Conservation (phyloP, 108 stramenopile species). For the Hondaea fermentalgiana region DNA sequence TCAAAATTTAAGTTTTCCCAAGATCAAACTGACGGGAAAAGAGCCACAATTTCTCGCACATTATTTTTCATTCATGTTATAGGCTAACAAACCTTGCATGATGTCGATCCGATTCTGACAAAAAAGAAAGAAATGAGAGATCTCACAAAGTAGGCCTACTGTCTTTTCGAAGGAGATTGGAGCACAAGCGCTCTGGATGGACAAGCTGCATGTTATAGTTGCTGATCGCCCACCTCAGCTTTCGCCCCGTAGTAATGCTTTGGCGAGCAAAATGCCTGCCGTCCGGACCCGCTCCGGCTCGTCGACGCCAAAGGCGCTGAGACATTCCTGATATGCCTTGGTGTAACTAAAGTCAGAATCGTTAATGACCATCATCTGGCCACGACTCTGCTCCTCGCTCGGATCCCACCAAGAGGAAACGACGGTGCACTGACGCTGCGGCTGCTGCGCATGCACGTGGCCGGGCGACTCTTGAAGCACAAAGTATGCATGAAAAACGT, state of each 20-base stretch:
- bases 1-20: too few species aligned
- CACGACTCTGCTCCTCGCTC: slow-evolving; percentile 13
- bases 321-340: neutral
- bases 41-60: too few species aligned
- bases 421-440: neutral
- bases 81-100: too few species aligned
- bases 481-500: neutral
- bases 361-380: neutral
- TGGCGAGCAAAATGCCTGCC: neutral
- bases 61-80: too few species aligned
- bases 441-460: neutral
- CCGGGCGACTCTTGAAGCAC: neutral
- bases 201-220: too few species aligned
- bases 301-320: slow-evolving; percentile 3
- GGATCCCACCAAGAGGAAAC: slow-evolving; percentile 11
- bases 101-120: too few species aligned
- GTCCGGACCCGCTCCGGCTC: neutral
- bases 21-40: too few species aligned
- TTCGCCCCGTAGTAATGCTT: neutral
- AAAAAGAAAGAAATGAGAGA: too few species aligned
- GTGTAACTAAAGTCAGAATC: slow-evolving; percentile 6
- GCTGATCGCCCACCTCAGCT: neutral
- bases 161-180: too few species aligned
- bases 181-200: too few species aligned
- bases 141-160: too few species aligned